Conservation (phyloP, 2,329 filamentous ascomycete genomes). For the Tolypocladium paradoxum region DNA sequence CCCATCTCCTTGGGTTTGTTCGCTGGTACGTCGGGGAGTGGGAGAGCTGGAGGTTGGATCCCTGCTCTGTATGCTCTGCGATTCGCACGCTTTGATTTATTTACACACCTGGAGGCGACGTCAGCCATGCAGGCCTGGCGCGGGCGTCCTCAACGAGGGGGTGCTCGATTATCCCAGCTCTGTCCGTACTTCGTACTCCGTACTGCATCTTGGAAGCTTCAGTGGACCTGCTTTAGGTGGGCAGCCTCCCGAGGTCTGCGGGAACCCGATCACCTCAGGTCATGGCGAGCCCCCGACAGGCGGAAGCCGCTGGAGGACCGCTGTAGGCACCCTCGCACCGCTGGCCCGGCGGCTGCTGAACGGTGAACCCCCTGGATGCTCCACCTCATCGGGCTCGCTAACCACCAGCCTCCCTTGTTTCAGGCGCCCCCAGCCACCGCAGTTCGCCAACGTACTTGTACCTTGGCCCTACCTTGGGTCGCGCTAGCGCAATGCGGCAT, state of each 20-base stretch:
- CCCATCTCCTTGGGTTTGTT: background rate
- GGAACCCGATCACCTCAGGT: background rate
- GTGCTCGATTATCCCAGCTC: background rate
- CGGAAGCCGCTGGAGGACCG: too few species aligned
- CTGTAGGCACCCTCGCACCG: background rate
- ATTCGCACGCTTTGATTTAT: background rate
- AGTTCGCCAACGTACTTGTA: too few species aligned
- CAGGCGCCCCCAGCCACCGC: constrained; percentile 14
- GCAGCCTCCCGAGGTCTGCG: background rate
- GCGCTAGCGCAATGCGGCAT: too few species aligned
- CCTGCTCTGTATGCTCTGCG: too few species aligned
- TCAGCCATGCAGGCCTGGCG: background rate
- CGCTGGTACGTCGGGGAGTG: background rate
- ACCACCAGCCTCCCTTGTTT: constrained; percentile 22
- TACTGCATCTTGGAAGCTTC: background rate
- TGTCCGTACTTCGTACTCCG: too few species aligned
- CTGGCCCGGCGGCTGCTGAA: background rate
- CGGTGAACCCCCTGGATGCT: background rate
- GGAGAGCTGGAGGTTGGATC: background rate
- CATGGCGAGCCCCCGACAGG: background rate
- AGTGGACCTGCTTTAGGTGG: background rate
- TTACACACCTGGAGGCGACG: background rate
- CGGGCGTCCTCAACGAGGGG: background rate
- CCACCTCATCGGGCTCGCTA: background rate
- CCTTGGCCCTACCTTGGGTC: too few species aligned